These are phyloP conservation scores for Neotropicomus parvogracilis DNA, from an alignment of 1,284 basidiomycete genomes.

Conservation along the genomic window DNA sequence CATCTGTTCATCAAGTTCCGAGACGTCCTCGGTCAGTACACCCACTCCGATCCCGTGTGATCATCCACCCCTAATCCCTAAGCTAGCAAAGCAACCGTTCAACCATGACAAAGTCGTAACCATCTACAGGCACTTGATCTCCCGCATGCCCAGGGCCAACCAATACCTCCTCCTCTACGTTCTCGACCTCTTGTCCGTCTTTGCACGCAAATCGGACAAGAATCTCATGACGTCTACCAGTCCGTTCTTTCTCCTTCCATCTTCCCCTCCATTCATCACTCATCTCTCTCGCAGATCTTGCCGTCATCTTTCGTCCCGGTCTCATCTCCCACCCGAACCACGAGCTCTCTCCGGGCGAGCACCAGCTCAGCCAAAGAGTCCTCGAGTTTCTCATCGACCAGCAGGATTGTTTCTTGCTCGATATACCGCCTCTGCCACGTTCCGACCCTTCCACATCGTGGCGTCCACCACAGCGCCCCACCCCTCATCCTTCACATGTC, in stretches of 20 bases:
- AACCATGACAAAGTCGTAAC: constrained; percentile 68
- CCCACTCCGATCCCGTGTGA: constrained; percentile 18
- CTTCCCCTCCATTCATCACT: not conserved
- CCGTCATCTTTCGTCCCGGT: constrained; percentile 92
- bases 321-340: constrained; percentile 86
- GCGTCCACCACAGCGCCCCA: constrained; percentile 21
- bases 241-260: constrained; percentile 38
- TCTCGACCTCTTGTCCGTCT: constrained; percentile 92
- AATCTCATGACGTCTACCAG: constrained; percentile 96
- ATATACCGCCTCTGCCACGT: constrained; percentile 65
- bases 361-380: constrained; percentile 84
- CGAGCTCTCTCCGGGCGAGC: constrained; percentile 78
- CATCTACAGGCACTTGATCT: constrained; percentile 83
- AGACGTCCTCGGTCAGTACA: constrained; percentile 63
- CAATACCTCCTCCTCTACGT: constrained; percentile 96
- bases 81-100: constrained; percentile 57
- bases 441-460: constrained; percentile 33
- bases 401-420: constrained; percentile 83
- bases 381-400: constrained; percentile 92
- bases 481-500: constrained; percentile 18
- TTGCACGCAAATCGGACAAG: constrained; percentile 85
- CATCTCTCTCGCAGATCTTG: constrained; percentile 61
- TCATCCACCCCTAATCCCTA: constrained; percentile 5
- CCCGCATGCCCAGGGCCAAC: constrained; percentile 80
- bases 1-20: constrained; percentile 61